These are phyloP conservation scores for Cronartium ribicola DNA, from an alignment of 1,284 basidiomycete species.

Conservation along the genomic window DNA sequence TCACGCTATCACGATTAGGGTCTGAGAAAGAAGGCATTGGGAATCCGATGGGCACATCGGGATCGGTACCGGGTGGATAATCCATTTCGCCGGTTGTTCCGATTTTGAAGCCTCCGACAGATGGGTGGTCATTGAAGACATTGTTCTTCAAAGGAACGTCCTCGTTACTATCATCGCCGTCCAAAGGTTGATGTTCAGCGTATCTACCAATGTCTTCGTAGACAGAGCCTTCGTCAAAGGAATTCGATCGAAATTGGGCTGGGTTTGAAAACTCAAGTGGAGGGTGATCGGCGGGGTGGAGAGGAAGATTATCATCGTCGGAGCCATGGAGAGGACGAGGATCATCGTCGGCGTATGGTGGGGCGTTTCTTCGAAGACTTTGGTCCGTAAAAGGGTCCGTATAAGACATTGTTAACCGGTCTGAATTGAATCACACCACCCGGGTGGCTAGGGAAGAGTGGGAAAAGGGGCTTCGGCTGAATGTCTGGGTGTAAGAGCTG, in stretches of 20 bases:
- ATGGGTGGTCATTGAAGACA: background rate
- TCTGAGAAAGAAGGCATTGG: constrained; percentile 22
- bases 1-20: constrained; percentile 2
- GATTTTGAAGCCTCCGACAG: background rate
- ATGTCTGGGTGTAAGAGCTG: no score
- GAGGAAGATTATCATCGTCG: no score
- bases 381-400: constrained; percentile 15
- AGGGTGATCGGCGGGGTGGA: background rate
- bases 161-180: background rate
- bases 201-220: background rate
- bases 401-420: constrained; percentile 4
- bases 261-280: constrained; percentile 9
- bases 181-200: background rate
- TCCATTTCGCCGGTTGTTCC: background rate
- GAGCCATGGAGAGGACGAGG: no score
- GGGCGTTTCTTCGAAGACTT: no score
- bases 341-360: no score
- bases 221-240: background rate
- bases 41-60: constrained; percentile 18
- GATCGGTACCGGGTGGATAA: constrained; percentile 18
- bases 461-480: no score
- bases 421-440: no score
- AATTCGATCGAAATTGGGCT: background rate
- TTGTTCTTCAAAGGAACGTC: constrained; percentile 4
- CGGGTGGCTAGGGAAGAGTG: no score